These are phyloP conservation scores for Gymnopus androsaceus DNA, from an alignment of 1,284 basidiomycete genomes.

Conservation along the genomic window DNA sequence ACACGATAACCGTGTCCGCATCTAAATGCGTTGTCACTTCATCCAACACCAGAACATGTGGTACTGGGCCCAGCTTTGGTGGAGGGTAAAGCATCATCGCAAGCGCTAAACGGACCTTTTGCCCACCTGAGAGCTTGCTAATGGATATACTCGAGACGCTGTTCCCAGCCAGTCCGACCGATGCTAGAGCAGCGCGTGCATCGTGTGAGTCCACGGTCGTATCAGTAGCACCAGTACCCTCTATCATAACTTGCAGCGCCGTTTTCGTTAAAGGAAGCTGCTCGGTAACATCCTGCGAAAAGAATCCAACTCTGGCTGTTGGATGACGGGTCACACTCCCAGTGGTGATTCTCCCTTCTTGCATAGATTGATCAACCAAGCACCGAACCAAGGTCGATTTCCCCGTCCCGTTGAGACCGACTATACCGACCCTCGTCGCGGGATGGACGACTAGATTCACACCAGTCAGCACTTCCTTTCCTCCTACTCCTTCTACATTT, in stretches of 20 bases:
- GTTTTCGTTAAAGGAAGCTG: slow-evolving; percentile 37
- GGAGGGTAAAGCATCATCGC: slow-evolving; percentile 43
- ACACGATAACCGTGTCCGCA: slow-evolving; percentile 60
- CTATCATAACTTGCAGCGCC: slow-evolving; percentile 42
- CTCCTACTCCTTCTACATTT: slow-evolving; percentile 22
- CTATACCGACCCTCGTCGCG: slow-evolving; percentile 56
- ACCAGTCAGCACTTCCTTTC: slow-evolving; percentile 48
- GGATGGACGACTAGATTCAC: slow-evolving; percentile 60
- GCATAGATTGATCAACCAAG: slow-evolving; percentile 43
- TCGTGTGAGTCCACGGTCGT: slow-evolving; percentile 37
- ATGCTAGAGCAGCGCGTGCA: slow-evolving; percentile 47
- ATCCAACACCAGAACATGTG: slow-evolving; percentile 62
- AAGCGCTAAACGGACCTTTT: slow-evolving; percentile 56
- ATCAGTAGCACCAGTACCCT: slow-evolving; percentile 17
- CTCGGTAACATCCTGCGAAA: slow-evolving; percentile 59
- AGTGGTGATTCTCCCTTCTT: slow-evolving; percentile 42
- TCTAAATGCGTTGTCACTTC: slow-evolving; percentile 77
- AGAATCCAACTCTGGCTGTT: slow-evolving; percentile 56
- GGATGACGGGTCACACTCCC: slow-evolving; percentile 64
- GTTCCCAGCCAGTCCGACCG: slow-evolving; percentile 50
- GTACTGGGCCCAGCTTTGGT: slow-evolving; percentile 27
- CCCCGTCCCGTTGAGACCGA: slow-evolving; percentile 39
- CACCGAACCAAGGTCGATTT: slow-evolving; percentile 68
- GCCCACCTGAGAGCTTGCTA: slow-evolving; percentile 56
- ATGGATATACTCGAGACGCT: slow-evolving; percentile 48